These are phyloP conservation scores for Lasiodiplodia gonubiensis DNA, from an alignment of 2,329 filamentous ascomycete species.

Conservation along the genomic window DNA sequence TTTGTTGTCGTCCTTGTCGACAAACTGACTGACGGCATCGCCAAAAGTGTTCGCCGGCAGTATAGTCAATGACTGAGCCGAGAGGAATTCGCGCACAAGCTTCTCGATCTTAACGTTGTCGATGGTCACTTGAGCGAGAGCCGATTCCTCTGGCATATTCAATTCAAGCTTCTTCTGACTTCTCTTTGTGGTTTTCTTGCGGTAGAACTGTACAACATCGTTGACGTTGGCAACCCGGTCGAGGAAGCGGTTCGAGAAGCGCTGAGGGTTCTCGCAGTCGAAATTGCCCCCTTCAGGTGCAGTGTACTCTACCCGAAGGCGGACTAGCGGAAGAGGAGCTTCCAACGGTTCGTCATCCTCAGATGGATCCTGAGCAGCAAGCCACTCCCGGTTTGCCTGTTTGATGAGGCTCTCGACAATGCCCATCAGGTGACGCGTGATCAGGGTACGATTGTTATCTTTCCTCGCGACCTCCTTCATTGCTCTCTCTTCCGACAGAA, in stretches of 20 bases:
- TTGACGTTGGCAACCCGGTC: slow-evolving; percentile 92
- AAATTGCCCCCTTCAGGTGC: slow-evolving; percentile 84
- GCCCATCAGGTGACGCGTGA: slow-evolving; percentile 76
- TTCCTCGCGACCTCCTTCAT: slow-evolving; percentile 80
- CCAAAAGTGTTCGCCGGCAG: slow-evolving; percentile 91
- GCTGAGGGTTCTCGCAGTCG: slow-evolving; percentile 92
- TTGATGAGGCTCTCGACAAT: slow-evolving; percentile 88
- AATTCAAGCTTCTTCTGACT: slow-evolving; percentile 56
- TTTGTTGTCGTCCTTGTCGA: slow-evolving; percentile 93
- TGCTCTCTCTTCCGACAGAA: slow-evolving; percentile 74
- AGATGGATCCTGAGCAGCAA: slow-evolving; percentile 68
- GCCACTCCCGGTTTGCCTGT: slow-evolving; percentile 82
- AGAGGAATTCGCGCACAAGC: slow-evolving; percentile 85
- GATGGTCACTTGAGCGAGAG: slow-evolving; percentile 65
- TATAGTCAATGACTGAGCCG: slow-evolving; percentile 87
- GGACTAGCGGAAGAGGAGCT: slow-evolving; percentile 79
- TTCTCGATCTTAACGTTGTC: slow-evolving; percentile 87
- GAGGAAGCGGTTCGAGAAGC: slow-evolving; percentile 91
- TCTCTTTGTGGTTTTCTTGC: slow-evolving; percentile 72
- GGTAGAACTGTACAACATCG: slow-evolving; percentile 91
- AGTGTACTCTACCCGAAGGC: slow-evolving; percentile 89
- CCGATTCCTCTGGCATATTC: slow-evolving; percentile 68
- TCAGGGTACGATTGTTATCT: slow-evolving; percentile 79
- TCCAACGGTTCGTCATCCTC: slow-evolving; percentile 63
- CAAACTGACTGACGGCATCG: slow-evolving; percentile 89